These are phyloP conservation scores for Gossypium turneri DNA, from an alignment of 345 rosid species.

Conservation along the genomic window DNA sequence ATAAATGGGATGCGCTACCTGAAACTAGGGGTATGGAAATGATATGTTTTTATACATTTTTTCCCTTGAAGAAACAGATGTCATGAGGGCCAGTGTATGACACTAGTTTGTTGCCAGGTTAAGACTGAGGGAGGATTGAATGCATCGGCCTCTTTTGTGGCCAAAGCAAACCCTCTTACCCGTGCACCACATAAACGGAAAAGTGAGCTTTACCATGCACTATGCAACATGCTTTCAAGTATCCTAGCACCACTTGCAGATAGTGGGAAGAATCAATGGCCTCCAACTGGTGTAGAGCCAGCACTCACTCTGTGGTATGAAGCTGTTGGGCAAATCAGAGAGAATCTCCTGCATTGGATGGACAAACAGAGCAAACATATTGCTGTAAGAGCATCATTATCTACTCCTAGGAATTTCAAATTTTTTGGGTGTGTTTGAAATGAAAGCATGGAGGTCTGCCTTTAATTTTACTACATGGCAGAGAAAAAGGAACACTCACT, in stretches of 20 bases:
- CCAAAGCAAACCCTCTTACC: conserved; percentile 93
- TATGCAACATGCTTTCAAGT: conserved; percentile 94
- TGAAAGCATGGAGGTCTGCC: neutral
- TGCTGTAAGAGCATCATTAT: conserved; percentile 52
- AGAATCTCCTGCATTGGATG: conserved; percentile 89
- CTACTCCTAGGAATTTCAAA: conserved; percentile 2
- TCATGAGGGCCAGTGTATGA: conserved; percentile 22
- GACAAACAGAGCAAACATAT: conserved; percentile 98
- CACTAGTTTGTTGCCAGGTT: conserved; percentile 53
- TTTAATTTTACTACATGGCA: neutral
- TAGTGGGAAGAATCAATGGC: conserved; percentile 94
- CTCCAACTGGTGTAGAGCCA: conserved; percentile 88
- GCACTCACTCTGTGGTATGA: conserved; percentile 94
- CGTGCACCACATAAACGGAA: conserved; percentile 86
- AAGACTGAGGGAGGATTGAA: conserved; percentile 94
- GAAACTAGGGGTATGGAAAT: conserved; percentile 80
- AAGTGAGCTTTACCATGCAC: conserved; percentile 96
- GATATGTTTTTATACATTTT: conserved; percentile 5
- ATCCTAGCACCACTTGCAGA: conserved; percentile 95
- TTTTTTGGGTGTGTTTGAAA: neutral
- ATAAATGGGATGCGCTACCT: conserved; percentile 99
- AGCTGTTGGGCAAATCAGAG: conserved; percentile 90
- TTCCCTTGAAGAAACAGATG: neutral
- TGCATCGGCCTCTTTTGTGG: conserved; percentile 97
- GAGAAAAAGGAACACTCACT: neutral